Conservation (phyloP, 805 yeast species). For the Isabelozyma heimii region DNA sequence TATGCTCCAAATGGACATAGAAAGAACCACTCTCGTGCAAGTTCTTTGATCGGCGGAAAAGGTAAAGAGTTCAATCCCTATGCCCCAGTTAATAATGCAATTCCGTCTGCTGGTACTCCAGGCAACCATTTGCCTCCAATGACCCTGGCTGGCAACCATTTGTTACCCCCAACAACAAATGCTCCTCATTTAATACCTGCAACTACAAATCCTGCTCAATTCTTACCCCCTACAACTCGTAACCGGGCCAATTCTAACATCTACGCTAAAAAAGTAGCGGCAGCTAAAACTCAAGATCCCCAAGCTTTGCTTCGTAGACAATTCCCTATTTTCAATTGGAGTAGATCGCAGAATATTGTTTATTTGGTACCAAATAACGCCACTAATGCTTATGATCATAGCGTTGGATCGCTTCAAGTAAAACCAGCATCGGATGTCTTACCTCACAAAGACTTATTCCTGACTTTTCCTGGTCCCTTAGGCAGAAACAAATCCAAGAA, state of each 20-base stretch:
- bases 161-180: constrained; percentile 1
- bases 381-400: constrained; percentile 31
- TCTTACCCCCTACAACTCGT: constrained; percentile 1
- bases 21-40: constrained; percentile 38
- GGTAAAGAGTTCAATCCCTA: constrained; percentile 42
- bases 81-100: constrained; percentile 22
- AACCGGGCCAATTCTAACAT: constrained; percentile 20
- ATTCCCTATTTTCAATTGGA: constrained; percentile 76
- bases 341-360: constrained; percentile 26
- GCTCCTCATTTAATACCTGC: neutral
- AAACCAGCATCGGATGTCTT: constrained; percentile 13
- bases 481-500: constrained; percentile 52
- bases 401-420: constrained; percentile 34
- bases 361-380: constrained; percentile 23
- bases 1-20: constrained; percentile 37
- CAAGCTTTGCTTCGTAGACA: constrained; percentile 57
- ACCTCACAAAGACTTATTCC: constrained; percentile 21
- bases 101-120: neutral
- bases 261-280: constrained; percentile 9
- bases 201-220: neutral
- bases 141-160: neutral
- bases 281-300: constrained; percentile 43
- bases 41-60: constrained; percentile 37
- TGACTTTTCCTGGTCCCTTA: constrained; percentile 68
- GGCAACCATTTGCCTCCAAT: neutral